These are phyloP conservation scores for Sanguinoderma infundibulare DNA, from an alignment of 1,284 basidiomycete species.

Conservation along the genomic window DNA sequence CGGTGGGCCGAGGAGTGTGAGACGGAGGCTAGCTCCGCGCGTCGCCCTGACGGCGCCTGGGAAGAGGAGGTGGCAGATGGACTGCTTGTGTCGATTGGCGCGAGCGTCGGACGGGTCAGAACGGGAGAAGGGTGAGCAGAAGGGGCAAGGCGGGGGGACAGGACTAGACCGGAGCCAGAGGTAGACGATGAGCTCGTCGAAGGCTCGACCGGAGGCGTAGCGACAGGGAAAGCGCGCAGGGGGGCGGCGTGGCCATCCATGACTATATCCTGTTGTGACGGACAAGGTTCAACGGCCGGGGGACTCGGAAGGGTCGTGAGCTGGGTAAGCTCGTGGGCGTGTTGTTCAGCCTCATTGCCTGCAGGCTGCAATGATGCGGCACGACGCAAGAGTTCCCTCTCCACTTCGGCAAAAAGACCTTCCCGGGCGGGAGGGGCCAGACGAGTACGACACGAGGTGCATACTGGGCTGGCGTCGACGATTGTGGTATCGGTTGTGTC, in stretches of 20 bases:
- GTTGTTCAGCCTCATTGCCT: conserved; percentile 34
- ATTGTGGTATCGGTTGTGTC: conserved; percentile 31
- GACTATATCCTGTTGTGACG: conserved; percentile 37
- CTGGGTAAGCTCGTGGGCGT: conserved; percentile 24
- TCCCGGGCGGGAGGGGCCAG: conserved; percentile 27
- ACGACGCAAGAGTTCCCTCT: conserved; percentile 35
- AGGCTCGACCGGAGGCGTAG: conserved; percentile 4
- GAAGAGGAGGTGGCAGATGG: conserved; percentile 16
- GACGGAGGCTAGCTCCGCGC: conserved; percentile 13
- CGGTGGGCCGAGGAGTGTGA: conserved; percentile 26
- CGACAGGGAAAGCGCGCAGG: conserved; percentile 13
- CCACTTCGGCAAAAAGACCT: conserved; percentile 33
- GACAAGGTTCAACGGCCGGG: conserved; percentile 28
- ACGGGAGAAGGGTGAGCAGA: conserved; percentile 9
- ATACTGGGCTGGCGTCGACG: conserved; percentile 40
- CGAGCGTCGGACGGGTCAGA: conserved; percentile 22
- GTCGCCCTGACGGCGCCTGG: conserved; percentile 15
- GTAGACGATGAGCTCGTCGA: conserved; percentile 1
- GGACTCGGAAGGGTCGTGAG: conserved; percentile 24
- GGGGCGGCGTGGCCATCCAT: conserved; percentile 28
- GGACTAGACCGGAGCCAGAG: not conserved
- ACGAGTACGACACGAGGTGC: conserved; percentile 40
- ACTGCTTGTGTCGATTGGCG: conserved; percentile 24
- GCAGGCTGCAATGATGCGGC: conserved; percentile 35
- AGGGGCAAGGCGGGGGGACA: conserved; percentile 2